A percentile compares a stretch with the other conserved stretches of the same genome.
Evolutionary conservation across 2,329 filamentous ascomycete species (phyloP).

Genomic region (Diaporthe citri): DNA sequence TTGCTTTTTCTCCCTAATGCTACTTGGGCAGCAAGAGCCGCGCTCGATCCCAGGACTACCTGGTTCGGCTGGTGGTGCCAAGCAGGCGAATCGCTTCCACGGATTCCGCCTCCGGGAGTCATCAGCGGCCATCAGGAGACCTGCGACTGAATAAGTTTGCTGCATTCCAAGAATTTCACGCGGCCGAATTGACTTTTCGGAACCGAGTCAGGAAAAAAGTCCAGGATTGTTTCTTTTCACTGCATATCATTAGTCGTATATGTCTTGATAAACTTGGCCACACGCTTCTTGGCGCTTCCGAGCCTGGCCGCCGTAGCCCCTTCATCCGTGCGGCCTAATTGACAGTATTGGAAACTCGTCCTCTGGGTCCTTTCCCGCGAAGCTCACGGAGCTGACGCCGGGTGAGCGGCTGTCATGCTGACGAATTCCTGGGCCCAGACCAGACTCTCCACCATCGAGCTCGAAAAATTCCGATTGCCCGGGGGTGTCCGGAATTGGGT

Average conservation of each 20-base stretch:
- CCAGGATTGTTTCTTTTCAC: conserved; percentile 10
- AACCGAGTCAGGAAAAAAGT: not conserved
- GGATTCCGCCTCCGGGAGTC: conserved; percentile 7
- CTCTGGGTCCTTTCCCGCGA: conserved; percentile 13
- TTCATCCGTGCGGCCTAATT: conserved; percentile 19
- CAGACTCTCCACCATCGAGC: conserved; percentile 26
- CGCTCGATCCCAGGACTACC: conserved; percentile 27
- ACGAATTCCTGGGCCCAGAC: not conserved
- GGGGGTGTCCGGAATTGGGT: conserved; percentile 7
- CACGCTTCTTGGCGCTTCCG: not conserved
- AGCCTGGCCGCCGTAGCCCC: not conserved
- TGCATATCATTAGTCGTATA: conserved; percentile 26
- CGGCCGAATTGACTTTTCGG: not conserved
- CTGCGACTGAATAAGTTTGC: conserved; percentile 1
- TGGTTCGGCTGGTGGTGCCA: conserved; percentile 13
- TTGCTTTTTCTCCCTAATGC: conserved; percentile 30
- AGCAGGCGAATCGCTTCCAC: conserved; percentile 27
- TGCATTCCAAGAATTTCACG: conserved; percentile 15
- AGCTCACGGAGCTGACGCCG: not conserved
- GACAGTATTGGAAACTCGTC: conserved; percentile 20
- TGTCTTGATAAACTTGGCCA: not conserved
- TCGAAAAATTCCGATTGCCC: conserved; percentile 29
- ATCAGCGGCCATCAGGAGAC: conserved; percentile 11
- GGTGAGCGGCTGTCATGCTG: conserved; percentile 8
- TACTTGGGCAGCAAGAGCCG: conserved; percentile 32